phyloP scores from a whole-genome alignment of 192 early-diverging fungal genomes.

The Pecoramyces ruminantium region DNA sequence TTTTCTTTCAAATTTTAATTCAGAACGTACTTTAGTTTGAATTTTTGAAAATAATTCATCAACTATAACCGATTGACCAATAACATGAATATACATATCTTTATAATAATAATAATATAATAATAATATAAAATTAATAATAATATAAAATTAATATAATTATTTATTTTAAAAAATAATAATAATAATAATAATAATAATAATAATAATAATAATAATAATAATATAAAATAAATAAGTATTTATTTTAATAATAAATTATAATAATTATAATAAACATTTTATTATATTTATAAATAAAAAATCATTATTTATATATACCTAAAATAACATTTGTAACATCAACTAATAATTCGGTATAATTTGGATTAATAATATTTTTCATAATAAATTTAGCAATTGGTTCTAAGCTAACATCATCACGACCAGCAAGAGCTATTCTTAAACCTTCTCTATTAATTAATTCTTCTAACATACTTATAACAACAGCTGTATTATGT shows the following conservation, averaged over 20 bases:
- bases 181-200: no score
- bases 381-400: conserved; percentile 64
- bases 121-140: no score
- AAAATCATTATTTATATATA: no score
- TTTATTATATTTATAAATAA: no score
- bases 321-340: conserved; percentile 58
- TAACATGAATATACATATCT: conserved; percentile 71
- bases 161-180: no score
- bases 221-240: no score
- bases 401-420: conserved; percentile 73
- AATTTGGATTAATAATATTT: conserved; percentile 66
- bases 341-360: conserved; percentile 56
- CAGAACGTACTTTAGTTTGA: conserved; percentile 50
- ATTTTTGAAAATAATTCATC: conserved; percentile 58
- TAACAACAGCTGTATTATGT: conserved; percentile 32
- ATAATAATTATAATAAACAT: no score
- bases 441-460: conserved; percentile 67
- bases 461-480: conserved; percentile 75
- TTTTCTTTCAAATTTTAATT: conserved; percentile 22
- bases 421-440: conserved; percentile 63
- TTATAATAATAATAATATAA: conserved; percentile 4
- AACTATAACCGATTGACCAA: conserved; percentile 63
- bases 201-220: no score
- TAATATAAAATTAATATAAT: no score
- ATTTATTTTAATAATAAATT: no score